These are phyloP conservation scores for Rhizomucor pusillus DNA, from an alignment of 371 early-diverging fungal genomes.

Conservation along the genomic window DNA sequence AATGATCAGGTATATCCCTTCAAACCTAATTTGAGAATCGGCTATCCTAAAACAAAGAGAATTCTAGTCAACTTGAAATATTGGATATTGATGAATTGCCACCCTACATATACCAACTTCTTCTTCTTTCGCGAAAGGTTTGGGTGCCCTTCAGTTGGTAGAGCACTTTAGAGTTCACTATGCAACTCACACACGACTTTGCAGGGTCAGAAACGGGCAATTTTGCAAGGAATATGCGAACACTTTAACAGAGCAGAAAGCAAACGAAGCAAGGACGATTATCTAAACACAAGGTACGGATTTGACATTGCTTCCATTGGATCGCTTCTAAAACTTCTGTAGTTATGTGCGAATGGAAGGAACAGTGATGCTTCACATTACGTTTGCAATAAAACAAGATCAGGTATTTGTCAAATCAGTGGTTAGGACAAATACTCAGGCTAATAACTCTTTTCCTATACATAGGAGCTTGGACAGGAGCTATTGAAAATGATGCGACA, in stretches of 20 bases:
- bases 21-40: not conserved
- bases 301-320: not conserved
- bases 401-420: constrained; percentile 24
- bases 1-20: constrained; percentile 27
- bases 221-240: constrained; percentile 41
- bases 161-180: not conserved
- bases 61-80: constrained; percentile 39
- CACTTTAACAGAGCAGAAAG: constrained; percentile 41
- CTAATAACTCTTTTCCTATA: not conserved
- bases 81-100: constrained; percentile 58
- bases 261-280: constrained; percentile 2
- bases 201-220: constrained; percentile 46
- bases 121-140: constrained; percentile 62
- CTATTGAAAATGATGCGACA: constrained; percentile 53
- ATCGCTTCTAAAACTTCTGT: not conserved
- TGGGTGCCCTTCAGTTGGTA: too few relatives aligned
- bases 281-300: not conserved
- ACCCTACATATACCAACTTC: constrained; percentile 52
- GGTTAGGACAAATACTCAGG: not conserved
- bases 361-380: constrained; percentile 59
- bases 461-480: constrained; percentile 53
- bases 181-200: not conserved
- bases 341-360: constrained; percentile 45
- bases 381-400: constrained; percentile 64
- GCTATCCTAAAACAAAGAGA: not conserved